Base-by-base conservation (phyloP, 768 basidiomycete species). In the Mycena galericulata region DNA sequence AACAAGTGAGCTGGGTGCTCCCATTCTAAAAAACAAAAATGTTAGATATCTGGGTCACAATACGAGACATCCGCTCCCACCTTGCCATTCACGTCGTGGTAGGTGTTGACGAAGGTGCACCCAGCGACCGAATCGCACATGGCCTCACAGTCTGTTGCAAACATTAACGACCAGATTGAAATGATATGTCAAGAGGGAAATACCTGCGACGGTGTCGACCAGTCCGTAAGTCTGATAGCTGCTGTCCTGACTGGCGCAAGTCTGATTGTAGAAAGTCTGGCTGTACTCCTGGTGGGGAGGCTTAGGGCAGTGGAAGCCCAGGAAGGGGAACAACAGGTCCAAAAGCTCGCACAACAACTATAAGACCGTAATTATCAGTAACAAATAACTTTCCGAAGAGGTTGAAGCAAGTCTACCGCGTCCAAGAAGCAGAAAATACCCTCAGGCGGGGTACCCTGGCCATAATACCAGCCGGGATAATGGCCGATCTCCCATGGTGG, bases 381-480 rank as follows among this genome's bases (percentile, higher is more conserved):
- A 36, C 12, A 49, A 49, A 34, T 17, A n/a, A n/a, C n/a, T n/a
- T 18, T 12, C 40, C 14, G 14, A 40, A 27, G 10, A 15, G 12
- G 14, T 51, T 12, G 46, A 24, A 62, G 14, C 8, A 49, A 40
- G 32, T 36, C 10, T 36, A 70, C 69, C 27, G 43, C 49, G 1
- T 63, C 57, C 32, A 70, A 40, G 27, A 62, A 5, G 53, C 50
- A 59, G 26, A 34, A 0, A 17, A 66, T 7, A 17, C 65, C 65
- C 1, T 24, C 4, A n/a, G 69, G 69, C 10, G 65, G 34, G 20
- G 40, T 14, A 20, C 65, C 29, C 24, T 69, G 40, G 20, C 82
- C 82, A 62, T 77, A 81, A 72, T 83, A 82, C 82, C 82, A 83
- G 27, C 82, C 81, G 30, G 81, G 81, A 15, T 69, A 51, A 50